Evolutionary conservation across 352 stramenopile species (phyloP).

Genomic region (Globisporangium camurandrum): DNA sequence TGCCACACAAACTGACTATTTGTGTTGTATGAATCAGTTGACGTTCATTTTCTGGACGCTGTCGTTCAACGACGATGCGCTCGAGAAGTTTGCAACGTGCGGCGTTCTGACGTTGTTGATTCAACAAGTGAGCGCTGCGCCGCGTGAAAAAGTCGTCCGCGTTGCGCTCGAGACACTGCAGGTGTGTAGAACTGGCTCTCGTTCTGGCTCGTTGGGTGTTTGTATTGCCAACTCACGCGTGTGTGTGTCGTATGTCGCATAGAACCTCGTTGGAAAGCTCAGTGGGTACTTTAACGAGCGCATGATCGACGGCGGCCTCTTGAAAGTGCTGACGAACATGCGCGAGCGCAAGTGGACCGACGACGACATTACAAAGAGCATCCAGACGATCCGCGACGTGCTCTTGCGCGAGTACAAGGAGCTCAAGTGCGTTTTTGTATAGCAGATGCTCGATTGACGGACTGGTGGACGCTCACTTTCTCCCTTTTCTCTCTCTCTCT

Average conservation of each 20-base stretch:
- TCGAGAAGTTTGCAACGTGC: slow-evolving; percentile 67
- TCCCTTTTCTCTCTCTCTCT: not conserved
- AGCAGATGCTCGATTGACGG: too few species aligned
- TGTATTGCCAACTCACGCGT: not conserved
- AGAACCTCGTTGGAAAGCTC: slow-evolving; percentile 78
- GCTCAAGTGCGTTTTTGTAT: slow-evolving; percentile 63
- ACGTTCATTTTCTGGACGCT: slow-evolving; percentile 96
- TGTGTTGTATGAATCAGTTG: slow-evolving; percentile 55
- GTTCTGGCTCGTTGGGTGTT: too few species aligned
- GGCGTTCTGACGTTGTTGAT: slow-evolving; percentile 67
- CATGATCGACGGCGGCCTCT: slow-evolving; percentile 94
- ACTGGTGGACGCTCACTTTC: too few species aligned
- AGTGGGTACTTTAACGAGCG: slow-evolving; percentile 85
- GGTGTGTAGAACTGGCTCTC: too few species aligned
- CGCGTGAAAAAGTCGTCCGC: slow-evolving; percentile 95
- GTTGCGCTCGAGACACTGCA: slow-evolving; percentile 91
- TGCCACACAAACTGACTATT: not conserved
- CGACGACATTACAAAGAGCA: slow-evolving; percentile 89
- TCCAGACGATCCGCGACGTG: slow-evolving; percentile 69
- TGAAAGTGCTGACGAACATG: slow-evolving; percentile 93
- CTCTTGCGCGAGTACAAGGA: slow-evolving; percentile 86
- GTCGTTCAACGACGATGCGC: slow-evolving; percentile 84
- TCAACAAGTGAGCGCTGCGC: slow-evolving; percentile 88
- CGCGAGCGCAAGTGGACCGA: slow-evolving; percentile 93
- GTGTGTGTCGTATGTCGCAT: not conserved